A percentile compares a stretch with the other conserved stretches of the same genome.
Conservation (phyloP, 73 alveolate species). For the Effrenium voratum region DNA sequence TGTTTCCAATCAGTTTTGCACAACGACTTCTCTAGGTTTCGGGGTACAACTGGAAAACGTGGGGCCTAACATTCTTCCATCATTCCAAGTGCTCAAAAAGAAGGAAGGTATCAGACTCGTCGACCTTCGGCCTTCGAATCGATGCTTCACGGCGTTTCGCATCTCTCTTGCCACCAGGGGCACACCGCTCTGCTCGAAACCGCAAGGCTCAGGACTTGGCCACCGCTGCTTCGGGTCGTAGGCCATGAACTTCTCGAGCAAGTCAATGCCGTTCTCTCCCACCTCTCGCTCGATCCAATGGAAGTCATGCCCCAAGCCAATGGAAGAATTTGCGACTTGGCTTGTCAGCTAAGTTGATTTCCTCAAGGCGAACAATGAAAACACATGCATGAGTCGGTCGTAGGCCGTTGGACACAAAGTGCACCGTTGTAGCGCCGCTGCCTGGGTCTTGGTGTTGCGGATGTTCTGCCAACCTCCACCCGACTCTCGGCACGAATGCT, state of each 20-base stretch:
- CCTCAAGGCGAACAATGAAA: neutral
- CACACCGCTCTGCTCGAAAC: too few species aligned
- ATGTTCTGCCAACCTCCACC: constrained; percentile 62
- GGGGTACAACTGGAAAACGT: too few species aligned
- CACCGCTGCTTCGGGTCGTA: constrained; percentile 95
- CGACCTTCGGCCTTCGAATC: too few species aligned
- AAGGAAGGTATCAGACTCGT: too few species aligned
- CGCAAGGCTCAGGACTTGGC: neutral
- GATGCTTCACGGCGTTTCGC: too few species aligned
- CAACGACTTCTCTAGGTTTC: too few species aligned
- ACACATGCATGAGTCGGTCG: neutral
- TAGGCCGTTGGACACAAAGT: neutral
- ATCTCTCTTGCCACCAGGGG: too few species aligned
- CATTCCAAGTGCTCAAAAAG: too few species aligned
- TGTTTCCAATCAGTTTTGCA: too few species aligned
- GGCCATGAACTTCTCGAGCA: constrained; percentile 95
- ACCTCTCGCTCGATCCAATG: neutral
- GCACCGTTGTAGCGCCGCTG: neutral
- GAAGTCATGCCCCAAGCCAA: neutral
- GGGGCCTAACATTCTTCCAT: too few species aligned
- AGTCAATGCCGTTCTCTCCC: constrained; percentile 55
- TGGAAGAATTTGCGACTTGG: neutral
- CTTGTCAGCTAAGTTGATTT: neutral
- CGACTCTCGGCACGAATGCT: too few species aligned
- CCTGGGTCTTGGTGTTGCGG: constrained; percentile 74